Conservation (phyloP, 2,329 filamentous ascomycete genomes). For the Cryphonectria naterciae region DNA sequence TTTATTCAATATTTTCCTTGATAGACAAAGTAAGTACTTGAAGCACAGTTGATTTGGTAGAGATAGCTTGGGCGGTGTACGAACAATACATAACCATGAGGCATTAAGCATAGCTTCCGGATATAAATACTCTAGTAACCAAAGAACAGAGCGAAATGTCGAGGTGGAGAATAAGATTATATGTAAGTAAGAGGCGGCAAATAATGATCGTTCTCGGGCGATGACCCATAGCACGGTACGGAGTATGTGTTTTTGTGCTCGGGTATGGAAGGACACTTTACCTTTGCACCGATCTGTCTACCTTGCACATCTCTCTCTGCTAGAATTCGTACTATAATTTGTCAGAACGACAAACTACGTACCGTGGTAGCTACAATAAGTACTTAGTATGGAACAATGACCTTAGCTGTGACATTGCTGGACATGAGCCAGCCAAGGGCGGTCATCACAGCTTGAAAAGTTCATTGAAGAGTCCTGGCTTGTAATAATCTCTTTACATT, state of each 20-base stretch:
- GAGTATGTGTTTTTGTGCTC: constrained; percentile 1
- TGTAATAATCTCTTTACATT: background rate
- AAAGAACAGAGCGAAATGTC: background rate
- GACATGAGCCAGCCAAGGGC: background rate
- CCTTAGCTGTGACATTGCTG: background rate
- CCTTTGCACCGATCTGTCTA: background rate
- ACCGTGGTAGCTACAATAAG: background rate
- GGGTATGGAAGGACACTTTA: background rate
- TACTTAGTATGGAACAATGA: background rate
- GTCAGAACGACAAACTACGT: background rate
- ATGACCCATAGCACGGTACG: background rate
- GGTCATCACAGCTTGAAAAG: background rate
- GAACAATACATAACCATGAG: background rate
- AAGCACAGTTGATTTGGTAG: background rate
- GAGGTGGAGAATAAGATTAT: background rate
- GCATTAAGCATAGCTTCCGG: background rate
- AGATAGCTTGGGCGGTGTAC: background rate
- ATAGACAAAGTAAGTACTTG: background rate
- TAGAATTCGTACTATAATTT: background rate
- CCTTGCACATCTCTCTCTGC: background rate
- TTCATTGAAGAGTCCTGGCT: background rate
- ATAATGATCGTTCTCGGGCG: background rate
- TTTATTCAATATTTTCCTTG: too few species aligned
- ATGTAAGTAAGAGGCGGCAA: background rate
- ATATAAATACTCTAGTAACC: background rate